phyloP scores from a whole-genome alignment of 1,284 basidiomycete genomes.

The Austropuccinia psidii region DNA sequence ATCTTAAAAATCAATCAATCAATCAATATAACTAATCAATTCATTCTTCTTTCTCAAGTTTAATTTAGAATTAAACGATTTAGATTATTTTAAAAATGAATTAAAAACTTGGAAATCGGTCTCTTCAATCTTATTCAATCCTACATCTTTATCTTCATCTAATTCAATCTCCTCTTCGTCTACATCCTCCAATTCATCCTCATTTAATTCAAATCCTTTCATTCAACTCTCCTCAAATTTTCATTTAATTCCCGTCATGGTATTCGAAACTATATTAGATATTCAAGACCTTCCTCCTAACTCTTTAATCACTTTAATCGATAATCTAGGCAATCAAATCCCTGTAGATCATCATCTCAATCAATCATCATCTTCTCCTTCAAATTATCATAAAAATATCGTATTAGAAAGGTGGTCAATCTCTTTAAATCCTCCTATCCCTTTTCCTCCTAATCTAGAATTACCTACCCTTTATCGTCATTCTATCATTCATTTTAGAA shows the following conservation, averaged over 20 bases:
- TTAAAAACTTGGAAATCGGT: slow-evolving; percentile 34
- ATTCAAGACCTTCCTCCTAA: slow-evolving; percentile 11
- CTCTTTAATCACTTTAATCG: neutral
- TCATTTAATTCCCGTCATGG: neutral
- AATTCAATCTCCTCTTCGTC: slow-evolving; percentile 4
- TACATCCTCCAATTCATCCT: neutral
- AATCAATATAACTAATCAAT: neutral
- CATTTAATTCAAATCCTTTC: too few relatives aligned
- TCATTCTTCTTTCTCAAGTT: slow-evolving; percentile 8
- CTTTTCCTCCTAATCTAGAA: neutral
- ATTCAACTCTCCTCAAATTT: neutral
- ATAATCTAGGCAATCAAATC: neutral
- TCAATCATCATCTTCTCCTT: neutral
- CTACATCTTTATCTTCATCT: neutral
- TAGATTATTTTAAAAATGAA: slow-evolving; percentile 29
- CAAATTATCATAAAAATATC: slow-evolving; percentile 13
- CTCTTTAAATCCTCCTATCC: neutral
- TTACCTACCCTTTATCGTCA: slow-evolving; percentile 33
- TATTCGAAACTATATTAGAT: slow-evolving; percentile 35
- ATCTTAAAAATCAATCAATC: neutral
- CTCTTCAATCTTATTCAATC: neutral
- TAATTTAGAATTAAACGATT: slow-evolving; percentile 24
- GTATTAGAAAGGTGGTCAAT: slow-evolving; percentile 28
- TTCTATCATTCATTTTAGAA: slow-evolving; percentile 31
- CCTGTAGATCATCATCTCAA: neutral